Evolutionary conservation across 2,329 filamentous ascomycete species (phyloP), one percentile per base, ranked within the genome.

Genomic region (Colletotrichum incanum): DNA sequence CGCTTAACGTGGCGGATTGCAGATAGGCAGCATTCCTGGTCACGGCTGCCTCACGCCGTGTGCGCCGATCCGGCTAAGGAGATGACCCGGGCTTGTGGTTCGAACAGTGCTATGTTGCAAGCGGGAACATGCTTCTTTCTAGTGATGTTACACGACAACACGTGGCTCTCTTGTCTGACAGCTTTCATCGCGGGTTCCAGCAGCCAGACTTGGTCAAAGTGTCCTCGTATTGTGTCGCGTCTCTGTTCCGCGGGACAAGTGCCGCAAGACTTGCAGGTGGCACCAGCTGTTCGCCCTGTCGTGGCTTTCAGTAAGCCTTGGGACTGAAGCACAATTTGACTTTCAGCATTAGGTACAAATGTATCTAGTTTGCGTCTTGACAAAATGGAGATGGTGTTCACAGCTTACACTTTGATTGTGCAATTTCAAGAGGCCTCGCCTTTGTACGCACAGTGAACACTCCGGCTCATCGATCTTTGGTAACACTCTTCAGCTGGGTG

Each of bases 21-120:
- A 47, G 31, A 45, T 23, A 59, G 65, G 65, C 59, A 69, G 39
- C 68, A 63, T 67, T 67, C 56, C 52, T 39, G 14, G 14, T 11
- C 1, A 14, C 31, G 52, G 54, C 34, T 37, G 54, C 54, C 54
- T 56, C 20, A n/a, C 49, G 55, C 34, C 34, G 34, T 16, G 23
- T 39, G 60, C 34, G 31, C n/a, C 60, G 28, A 37, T n/a, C n/a
- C 9, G 28, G 1, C 31, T 9, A 34, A 11, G 5, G 52, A 31
- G 50, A 5, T 37, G 52, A 20, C 8, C 14, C 12, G 1, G 12
- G 47, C 12, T 14, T 14, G 23, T n/a, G 49, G 26, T 14, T 18
- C 23, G 18, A 55, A 9, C 52, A 39, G 20, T 34, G 34, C n/a
- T 26, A 20, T 16, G 5, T 41, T 26, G 14, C 34, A 26, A 23